These are phyloP conservation scores for Trapa bicornis DNA, from an alignment of 345 rosid genomes.

Conservation along the genomic window DNA sequence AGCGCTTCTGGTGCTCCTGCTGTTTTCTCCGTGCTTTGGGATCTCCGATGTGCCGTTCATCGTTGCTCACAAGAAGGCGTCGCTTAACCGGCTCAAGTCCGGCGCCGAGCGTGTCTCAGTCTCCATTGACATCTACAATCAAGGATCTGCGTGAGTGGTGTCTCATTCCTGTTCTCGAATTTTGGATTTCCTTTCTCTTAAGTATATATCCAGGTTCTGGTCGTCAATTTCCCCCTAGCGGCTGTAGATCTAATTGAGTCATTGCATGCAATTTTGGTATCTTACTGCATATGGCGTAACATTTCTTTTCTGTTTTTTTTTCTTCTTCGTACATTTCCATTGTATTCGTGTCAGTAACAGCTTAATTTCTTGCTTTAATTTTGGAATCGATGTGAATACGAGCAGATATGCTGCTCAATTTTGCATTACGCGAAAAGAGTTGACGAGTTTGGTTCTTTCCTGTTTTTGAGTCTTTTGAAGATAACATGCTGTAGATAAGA, in stretches of 20 bases:
- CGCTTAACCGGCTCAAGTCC: constrained; percentile 65
- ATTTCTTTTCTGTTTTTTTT: not conserved
- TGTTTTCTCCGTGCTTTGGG: constrained; percentile 39
- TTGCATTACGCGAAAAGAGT: not conserved
- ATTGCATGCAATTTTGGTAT: not conserved
- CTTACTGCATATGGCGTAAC: not conserved
- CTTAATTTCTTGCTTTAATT: not conserved
- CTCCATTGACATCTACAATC: constrained; percentile 78
- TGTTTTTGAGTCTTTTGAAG: not conserved
- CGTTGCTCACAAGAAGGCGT: constrained; percentile 86
- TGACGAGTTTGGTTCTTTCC: not conserved
- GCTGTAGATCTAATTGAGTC: not conserved
- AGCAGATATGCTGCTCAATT: not conserved
- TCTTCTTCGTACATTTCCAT: not conserved
- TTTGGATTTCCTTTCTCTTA: not conserved
- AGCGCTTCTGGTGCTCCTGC: constrained; percentile 25
- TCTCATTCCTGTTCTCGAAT: not conserved
- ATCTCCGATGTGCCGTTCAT: constrained; percentile 73
- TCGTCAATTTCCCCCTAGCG: not conserved
- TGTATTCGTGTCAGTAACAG: not conserved
- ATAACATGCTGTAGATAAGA: too few relatives aligned
- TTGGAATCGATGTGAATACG: not conserved
- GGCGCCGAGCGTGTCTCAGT: constrained; percentile 82
- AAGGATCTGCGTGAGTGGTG: constrained; percentile 66
- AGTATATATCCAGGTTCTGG: not conserved